A percentile compares a stretch with the other conserved stretches of the same genome.
Evolutionary conservation across 2,329 filamentous ascomycete genomes (phyloP).

Genomic region (Didymella arachidicola): DNA sequence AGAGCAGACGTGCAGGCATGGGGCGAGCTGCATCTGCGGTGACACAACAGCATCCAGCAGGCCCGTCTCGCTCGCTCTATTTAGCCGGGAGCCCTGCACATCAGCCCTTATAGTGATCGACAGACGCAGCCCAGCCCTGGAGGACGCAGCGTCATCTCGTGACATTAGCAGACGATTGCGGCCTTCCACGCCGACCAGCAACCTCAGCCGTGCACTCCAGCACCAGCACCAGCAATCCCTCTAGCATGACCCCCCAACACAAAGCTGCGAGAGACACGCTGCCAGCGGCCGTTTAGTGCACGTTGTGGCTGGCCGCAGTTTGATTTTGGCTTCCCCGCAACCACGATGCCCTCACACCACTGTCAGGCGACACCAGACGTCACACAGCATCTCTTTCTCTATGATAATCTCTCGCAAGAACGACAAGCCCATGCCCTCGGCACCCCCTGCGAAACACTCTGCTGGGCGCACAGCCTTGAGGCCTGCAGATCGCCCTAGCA

Average conservation of each 20-base stretch:
- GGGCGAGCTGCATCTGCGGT: neutral
- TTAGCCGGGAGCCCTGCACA: conserved; percentile 21
- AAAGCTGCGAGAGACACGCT: conserved; percentile 1
- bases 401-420: conserved; percentile 12
- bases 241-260: neutral
- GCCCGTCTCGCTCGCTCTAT: neutral
- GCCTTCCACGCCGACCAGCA: conserved; percentile 13
- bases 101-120: conserved; percentile 3
- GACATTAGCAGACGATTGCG: conserved; percentile 3
- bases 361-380: conserved; percentile 19
- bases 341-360: conserved; percentile 10
- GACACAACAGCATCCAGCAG: conserved; percentile 3
- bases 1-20: conserved; percentile 6
- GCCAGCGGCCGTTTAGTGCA: conserved; percentile 17
- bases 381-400: conserved; percentile 20
- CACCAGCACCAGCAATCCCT: conserved; percentile 1
- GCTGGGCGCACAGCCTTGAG: conserved; percentile 11
- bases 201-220: conserved; percentile 6
- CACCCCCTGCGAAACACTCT: conserved; percentile 13
- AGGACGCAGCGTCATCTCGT: conserved; percentile 6
- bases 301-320: conserved; percentile 13
- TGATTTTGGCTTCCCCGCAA: conserved; percentile 5
- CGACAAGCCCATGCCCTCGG: conserved; percentile 12
- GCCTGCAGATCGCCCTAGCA: conserved; percentile 15
- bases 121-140: neutral